Evolutionary conservation across 805 yeast species (phyloP), one percentile per base, ranked within the genome.

Genomic region (Teunomyces panamensis): DNA sequence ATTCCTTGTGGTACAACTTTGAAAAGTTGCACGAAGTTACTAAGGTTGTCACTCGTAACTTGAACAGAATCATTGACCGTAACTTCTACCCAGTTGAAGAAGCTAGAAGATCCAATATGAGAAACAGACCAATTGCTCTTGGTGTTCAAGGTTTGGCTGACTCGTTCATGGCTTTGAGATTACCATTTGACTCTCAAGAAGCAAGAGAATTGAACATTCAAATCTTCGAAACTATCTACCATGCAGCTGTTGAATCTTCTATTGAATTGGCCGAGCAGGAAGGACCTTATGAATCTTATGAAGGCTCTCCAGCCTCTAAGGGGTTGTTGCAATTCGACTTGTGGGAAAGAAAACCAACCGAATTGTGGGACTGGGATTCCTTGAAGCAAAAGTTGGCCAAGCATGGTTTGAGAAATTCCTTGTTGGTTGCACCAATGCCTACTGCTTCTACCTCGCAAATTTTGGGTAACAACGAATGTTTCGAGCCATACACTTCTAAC

Each of bases 101-200:
- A 62, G 82, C 85, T 32, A 66, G 66, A 56, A 68, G 58, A 29
- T 79, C 84, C 30, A 80, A 80, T 63, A 68, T 75, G 75, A 75
- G 78, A 60, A 75, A 80, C 58, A 74, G 85, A 67, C 85, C 85
- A 27, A 78, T 80, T 63, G 84, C 84, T 35, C 68, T 80, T 49
- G 85, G 85, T 64, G 84, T 80, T 44, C 85, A 80, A 65, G 85
- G 85, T 56, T 71, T 80, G 44, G 84, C 85, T 30, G 85, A 80
- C 58, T 65, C 81, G 4, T 80, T 80, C 58, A 76, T 78, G 79
- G 69, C 69, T 49, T 68, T 79, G 59, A 71, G 84, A 63, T 58
- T 79, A 53, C 81, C 84, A 37, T 80, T 80, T 57, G 84, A 79
- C 60, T 78, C 83, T 29, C 75, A 69, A 56, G 81, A 76, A 56